Conservation (phyloP, 768 basidiomycete species). For the Kwoniella heveanensis region DNA sequence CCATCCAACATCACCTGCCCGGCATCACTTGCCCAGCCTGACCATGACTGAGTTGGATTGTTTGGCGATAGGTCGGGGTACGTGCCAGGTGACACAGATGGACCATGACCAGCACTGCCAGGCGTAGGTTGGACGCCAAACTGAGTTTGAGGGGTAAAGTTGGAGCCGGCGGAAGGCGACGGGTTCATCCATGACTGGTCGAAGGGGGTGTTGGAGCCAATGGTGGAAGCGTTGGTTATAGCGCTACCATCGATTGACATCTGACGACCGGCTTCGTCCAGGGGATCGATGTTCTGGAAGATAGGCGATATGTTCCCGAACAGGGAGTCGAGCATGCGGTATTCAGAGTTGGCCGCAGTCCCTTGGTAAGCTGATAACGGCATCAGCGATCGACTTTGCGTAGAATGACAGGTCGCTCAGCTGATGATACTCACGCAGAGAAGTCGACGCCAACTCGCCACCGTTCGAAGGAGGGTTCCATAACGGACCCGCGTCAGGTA, state of each 20-base stretch:
- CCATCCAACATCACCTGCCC: conserved; percentile 14
- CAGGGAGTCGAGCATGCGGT: conserved; percentile 89
- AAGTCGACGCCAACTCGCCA: neutral
- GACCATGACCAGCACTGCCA: conserved; percentile 8
- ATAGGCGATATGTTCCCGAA: conserved; percentile 62
- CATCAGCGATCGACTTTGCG: neutral
- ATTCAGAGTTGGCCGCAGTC: conserved; percentile 90
- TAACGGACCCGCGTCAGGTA: neutral
- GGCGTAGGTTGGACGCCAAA: conserved; percentile 16
- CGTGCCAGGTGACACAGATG: conserved; percentile 15
- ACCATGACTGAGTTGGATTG: conserved; percentile 12
- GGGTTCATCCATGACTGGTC: conserved; percentile 23
- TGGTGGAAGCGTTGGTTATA: conserved; percentile 5
- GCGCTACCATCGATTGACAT: conserved; percentile 15
- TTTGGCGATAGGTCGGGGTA: conserved; percentile 19
- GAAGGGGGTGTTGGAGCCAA: neutral
- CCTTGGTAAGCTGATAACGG: conserved; percentile 66
- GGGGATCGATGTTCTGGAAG: conserved; percentile 28
- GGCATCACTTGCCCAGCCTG: conserved; percentile 6
- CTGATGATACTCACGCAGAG: conserved; percentile 5
- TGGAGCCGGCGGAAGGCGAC: conserved; percentile 9
- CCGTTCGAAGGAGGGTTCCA: neutral
- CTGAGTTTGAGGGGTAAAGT: neutral
- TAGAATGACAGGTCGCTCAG: neutral
- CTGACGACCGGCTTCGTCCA: conserved; percentile 21